Base-by-base conservation (phyloP, 139 green algal species). In the Coelastrella sp. region DNA sequence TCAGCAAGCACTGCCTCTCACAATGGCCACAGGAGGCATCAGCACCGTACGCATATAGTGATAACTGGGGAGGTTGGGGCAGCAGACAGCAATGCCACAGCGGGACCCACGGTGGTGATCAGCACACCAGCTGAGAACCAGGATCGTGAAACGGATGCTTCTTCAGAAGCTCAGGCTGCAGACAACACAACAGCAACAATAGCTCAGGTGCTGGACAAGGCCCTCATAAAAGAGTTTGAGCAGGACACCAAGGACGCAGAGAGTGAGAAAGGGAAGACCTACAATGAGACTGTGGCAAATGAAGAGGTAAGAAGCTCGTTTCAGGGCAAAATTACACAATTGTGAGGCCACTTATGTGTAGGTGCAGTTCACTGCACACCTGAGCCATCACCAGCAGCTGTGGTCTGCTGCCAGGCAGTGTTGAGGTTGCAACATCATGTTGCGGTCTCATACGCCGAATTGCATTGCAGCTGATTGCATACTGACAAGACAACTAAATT, bases 221-320 rank as follows among this genome's bases (percentile, higher is more conserved):
- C 92, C 4, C 87, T 97, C n/a, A 90, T 94, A 20, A 93, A 97
- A 85, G 95, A 97, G 88, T 97, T 97, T 85, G 82, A 78, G n/a
- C 56, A 89, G 27, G 88, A 91, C 27, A 92, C 87, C 6, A 73
- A 95, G 65, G 90, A 96, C 66, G 94, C 90, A 25, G 91, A 92
- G 57, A 78, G 24, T 27, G 86, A 95, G 66, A 93, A 92, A 24
- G 95, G 94, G 56, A 95, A 95, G 86, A 93, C 93, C 7, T 97
- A 92, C 89, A 96, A 96, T 58, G 93, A 96, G 49, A 96, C 93
- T 6, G 91, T 93, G 1, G 84, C 91, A 17, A 87, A 91, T 8
- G 91, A 91, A 6, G 93, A 95, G 82, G 93, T 95, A 78, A 63
- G 91, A 49, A 49, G 35, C 3, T 49, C 3, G 35, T 1, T 49